Conservation (phyloP, 2,329 filamentous ascomycete species). For the Pseudopyricularia cyperi region DNA sequence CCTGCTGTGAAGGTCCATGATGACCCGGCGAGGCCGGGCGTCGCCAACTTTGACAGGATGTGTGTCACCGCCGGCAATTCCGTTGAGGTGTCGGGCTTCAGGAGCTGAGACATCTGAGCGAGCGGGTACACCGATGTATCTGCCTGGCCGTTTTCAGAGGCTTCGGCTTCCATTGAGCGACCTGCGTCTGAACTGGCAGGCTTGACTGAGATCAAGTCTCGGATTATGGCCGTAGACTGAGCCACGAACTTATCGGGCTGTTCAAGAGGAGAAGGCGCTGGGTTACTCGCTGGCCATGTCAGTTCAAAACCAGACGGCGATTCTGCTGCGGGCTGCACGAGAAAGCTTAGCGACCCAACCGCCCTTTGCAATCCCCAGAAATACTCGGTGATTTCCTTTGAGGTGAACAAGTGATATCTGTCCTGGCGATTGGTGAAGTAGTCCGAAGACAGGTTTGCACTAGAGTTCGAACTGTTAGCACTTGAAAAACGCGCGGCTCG, state of each 20-base stretch:
- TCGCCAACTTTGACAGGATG: slow-evolving; percentile 56
- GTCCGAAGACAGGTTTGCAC: slow-evolving; percentile 78
- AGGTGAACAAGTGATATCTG: slow-evolving; percentile 83
- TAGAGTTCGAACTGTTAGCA: slow-evolving; percentile 12
- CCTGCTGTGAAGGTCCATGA: slow-evolving; percentile 96
- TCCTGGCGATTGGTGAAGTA: slow-evolving; percentile 97
- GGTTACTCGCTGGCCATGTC: slow-evolving; percentile 64
- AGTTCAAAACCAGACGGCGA: slow-evolving; percentile 44
- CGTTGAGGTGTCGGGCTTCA: slow-evolving; percentile 69
- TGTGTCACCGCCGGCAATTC: slow-evolving; percentile 72
- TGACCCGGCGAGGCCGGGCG: slow-evolving; percentile 49
- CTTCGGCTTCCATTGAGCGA: background rate
- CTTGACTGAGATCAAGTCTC: slow-evolving; percentile 45
- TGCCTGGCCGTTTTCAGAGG: background rate
- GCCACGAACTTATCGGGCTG: slow-evolving; percentile 56
- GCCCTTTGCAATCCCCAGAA: slow-evolving; percentile 67
- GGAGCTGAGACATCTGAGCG: slow-evolving; percentile 74
- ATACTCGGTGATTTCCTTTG: slow-evolving; percentile 66
- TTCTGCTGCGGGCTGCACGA: slow-evolving; percentile 49
- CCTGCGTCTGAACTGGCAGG: background rate
- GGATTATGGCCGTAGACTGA: slow-evolving; percentile 53
- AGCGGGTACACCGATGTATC: slow-evolving; percentile 76
- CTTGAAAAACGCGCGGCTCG: background rate
- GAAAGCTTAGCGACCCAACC: slow-evolving; percentile 70
- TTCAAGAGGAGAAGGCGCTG: slow-evolving; percentile 60